Conservation (phyloP, 179 eudicot species). For the Dionaea muscipula region DNA sequence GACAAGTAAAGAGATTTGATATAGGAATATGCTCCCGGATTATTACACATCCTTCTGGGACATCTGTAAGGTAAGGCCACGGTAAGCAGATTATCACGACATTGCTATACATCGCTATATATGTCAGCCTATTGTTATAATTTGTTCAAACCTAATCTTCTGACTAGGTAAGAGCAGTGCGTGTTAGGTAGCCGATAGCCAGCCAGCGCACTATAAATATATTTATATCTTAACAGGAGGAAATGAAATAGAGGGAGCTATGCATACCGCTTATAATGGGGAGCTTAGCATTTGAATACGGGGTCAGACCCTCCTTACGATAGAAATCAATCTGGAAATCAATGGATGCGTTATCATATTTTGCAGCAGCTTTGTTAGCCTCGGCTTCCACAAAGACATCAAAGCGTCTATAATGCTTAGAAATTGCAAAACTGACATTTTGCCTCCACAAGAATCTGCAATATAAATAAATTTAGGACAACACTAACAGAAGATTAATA, state of each 20-base stretch:
- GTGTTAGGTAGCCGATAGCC: too few relatives aligned
- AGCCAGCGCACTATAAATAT: too few relatives aligned
- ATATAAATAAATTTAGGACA: not conserved
- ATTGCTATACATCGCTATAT: not conserved
- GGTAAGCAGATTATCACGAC: not conserved
- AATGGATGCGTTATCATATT: slow-evolving; percentile 77
- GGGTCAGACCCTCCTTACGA: slow-evolving; percentile 75
- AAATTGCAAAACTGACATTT: slow-evolving; percentile 87
- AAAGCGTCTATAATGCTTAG: slow-evolving; percentile 87
- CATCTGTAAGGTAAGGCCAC: slow-evolving; percentile 42
- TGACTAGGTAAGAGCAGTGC: too few relatives aligned
- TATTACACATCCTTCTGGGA: slow-evolving; percentile 96
- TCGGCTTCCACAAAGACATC: slow-evolving; percentile 89
- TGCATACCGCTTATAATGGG: slow-evolving; percentile 83
- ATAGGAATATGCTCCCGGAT: slow-evolving; percentile 84
- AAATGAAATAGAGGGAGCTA: too few relatives aligned
- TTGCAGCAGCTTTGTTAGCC: slow-evolving; percentile 92
- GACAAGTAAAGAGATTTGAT: slow-evolving; percentile 79
- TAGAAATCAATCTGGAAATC: slow-evolving; percentile 85
- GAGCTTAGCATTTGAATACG: slow-evolving; percentile 62
- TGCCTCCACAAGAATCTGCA: slow-evolving; percentile 91
- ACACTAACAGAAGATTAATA: not conserved
- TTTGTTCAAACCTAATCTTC: too few relatives aligned
- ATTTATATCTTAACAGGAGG: too few relatives aligned
- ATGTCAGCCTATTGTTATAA: not conserved